A percentile compares a stretch with the other conserved stretches of the same genome.
Conservation (phyloP, 2,329 filamentous ascomycete species). For the Nigrospora oryzae region DNA sequence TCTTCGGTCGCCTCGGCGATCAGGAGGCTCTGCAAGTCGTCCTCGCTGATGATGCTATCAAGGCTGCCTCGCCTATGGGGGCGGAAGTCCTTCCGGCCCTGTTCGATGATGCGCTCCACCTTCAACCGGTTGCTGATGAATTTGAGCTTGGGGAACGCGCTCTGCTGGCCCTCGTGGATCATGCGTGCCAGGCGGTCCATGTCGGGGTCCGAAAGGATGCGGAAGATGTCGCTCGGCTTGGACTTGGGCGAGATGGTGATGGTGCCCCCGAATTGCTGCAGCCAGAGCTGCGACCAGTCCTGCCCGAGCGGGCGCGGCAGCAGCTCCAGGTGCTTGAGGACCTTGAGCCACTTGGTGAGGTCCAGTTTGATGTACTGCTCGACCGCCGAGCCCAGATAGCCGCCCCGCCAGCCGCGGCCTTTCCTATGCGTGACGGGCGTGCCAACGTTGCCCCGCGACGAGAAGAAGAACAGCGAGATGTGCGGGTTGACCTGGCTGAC, state of each 20-base stretch:
- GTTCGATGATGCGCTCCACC: slow-evolving; percentile 63
- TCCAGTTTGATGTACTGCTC: slow-evolving; percentile 97
- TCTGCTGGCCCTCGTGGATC: slow-evolving; percentile 85
- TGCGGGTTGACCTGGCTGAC: slow-evolving; percentile 88
- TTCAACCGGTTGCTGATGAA: slow-evolving; percentile 85
- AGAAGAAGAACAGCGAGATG: slow-evolving; percentile 98
- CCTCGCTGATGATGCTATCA: slow-evolving; percentile 53
- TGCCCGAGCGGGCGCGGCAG: slow-evolving; percentile 84
- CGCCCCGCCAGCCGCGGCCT: slow-evolving; percentile 90
- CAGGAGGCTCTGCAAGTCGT: slow-evolving; percentile 46
- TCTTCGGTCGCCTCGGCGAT: slow-evolving; percentile 9
- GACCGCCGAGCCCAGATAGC: slow-evolving; percentile 82
- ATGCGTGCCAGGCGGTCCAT: slow-evolving; percentile 70
- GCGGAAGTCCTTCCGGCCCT: slow-evolving; percentile 46
- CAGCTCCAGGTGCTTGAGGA: slow-evolving; percentile 84
- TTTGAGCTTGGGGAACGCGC: slow-evolving; percentile 82
- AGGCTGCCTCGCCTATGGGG: slow-evolving; percentile 41
- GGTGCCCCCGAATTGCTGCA: slow-evolving; percentile 89
- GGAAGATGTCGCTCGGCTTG: slow-evolving; percentile 67
- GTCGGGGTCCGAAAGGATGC: slow-evolving; percentile 80
- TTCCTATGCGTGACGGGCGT: slow-evolving; percentile 89
- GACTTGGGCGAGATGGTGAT: slow-evolving; percentile 95
- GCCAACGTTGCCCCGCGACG: slow-evolving; percentile 82
- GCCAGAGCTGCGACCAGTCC: slow-evolving; percentile 95
- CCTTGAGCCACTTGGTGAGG: slow-evolving; percentile 94